A percentile compares a stretch with the other conserved stretches of the same genome.
Conservation (phyloP, 441 rosid species). For the Erodium chrysanthum region DNA sequence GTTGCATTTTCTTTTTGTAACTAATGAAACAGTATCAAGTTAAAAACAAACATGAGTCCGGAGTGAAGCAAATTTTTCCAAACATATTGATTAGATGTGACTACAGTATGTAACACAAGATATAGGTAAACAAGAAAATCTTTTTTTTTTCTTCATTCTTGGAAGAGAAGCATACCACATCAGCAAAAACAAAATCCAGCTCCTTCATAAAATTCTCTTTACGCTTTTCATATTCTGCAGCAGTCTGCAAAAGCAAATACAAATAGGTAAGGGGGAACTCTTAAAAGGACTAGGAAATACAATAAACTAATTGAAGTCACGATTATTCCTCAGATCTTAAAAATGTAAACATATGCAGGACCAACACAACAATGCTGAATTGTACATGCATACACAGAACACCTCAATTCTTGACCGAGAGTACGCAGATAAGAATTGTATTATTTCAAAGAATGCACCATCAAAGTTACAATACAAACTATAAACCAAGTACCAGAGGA, state of each 20-base stretch:
- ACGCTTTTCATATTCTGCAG: slow-evolving; percentile 83
- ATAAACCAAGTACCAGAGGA: neutral
- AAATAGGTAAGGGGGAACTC: neutral
- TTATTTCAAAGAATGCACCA: neutral
- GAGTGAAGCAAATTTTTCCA: neutral
- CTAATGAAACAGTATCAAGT: slow-evolving; percentile 1
- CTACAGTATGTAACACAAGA: neutral
- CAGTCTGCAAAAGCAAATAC: slow-evolving; percentile 42
- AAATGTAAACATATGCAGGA: no score
- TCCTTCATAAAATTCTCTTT: slow-evolving; percentile 86
- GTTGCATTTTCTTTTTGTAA: no score
- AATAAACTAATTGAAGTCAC: no score
- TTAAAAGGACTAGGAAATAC: neutral
- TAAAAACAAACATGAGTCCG: neutral
- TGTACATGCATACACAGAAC: neutral
- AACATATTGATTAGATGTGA: neutral
- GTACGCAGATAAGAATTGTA: neutral
- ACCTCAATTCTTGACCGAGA: neutral
- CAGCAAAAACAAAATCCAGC: slow-evolving; percentile 81
- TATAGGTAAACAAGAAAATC: neutral
- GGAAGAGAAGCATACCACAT: slow-evolving; percentile 54
- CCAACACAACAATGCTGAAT: neutral
- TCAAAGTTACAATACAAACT: neutral
- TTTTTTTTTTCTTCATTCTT: neutral
- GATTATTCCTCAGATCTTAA: neutral